Base-by-base conservation (phyloP, 768 basidiomycete genomes). In the Lactarius indigo region DNA sequence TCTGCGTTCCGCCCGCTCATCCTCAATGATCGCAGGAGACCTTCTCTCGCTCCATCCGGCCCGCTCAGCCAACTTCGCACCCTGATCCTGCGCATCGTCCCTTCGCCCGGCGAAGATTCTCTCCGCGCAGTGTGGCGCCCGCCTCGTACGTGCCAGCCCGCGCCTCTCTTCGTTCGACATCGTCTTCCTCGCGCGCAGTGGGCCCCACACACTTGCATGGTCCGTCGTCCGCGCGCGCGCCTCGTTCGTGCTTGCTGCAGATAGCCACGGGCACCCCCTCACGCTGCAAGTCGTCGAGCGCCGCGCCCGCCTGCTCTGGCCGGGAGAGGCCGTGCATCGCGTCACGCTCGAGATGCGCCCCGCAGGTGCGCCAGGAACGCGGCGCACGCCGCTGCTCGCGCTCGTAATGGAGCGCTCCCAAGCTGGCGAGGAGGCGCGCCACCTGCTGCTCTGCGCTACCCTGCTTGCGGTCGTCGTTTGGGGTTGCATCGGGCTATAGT, bases 81-180 rank as follows among this genome's bases (percentile, higher is more conserved):
- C 7, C 80, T 92, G 13, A 75, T 82, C 33, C 78, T 90, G 15
- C 85, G 87, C 7, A 80, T 91, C 55, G 89, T 92, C 67, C 84
- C 83, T 72, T 85, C 86, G 66, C 84, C 85, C 33, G 85, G 86
- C 39, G 88, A 90, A 66, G 85, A 85, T 63, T 75, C 84, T 3
- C 82, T 91, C 58, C 76, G 83, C 9, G 74, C 79, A 30, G n/a
- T 85, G 88, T 62, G 89, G 88, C 17, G 77, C 80, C 4, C 84
- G 84, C 39, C 84, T 92, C 64, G 88, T 88, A 17, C 83, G 78
- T 66, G 77, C 80, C 35, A 89, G 89, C 70, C 90, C 90, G 0
- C 87, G 87, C 31, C 79, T 92, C n/a, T 75, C 79, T 28, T 76
- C 80, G 26, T 91, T 91, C 76, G 80, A 81, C 15, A 80, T 92